Conservation (phyloP, 176 grass and related monocot genomes). For the Oryza punctata region DNA sequence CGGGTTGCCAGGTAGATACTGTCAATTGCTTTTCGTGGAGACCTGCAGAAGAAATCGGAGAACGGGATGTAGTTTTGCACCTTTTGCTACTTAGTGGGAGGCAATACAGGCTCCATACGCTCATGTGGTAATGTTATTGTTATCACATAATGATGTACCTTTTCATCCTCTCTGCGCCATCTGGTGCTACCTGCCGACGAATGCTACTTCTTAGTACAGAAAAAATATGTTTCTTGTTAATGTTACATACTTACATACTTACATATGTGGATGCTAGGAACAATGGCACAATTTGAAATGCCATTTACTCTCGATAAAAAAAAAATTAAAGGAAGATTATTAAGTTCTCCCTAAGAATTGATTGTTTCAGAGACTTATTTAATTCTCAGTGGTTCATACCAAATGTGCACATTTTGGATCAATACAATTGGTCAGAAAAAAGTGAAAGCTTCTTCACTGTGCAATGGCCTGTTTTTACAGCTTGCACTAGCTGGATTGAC, state of each 20-base stretch:
- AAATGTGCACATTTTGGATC: neutral
- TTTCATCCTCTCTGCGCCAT: constrained; percentile 38
- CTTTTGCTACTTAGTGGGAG: constrained; percentile 15
- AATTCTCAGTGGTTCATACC: neutral
- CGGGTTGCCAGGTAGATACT: constrained; percentile 51
- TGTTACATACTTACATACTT: neutral
- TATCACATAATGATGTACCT: constrained; percentile 49
- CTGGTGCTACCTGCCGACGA: constrained; percentile 38
- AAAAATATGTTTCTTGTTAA: neutral
- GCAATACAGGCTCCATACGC: neutral
- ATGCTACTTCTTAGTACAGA: constrained; percentile 14
- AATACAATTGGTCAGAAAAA: neutral
- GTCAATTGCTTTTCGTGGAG: constrained; percentile 49
- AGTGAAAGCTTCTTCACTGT: neutral
- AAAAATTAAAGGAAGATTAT: neutral
- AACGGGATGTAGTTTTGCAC: neutral
- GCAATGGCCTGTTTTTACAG: neutral
- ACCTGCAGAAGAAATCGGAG: constrained; percentile 33
- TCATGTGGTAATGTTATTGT: neutral
- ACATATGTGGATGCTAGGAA: neutral
- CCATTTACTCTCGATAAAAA: neutral
- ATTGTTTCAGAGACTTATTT: neutral
- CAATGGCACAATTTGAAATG: neutral
- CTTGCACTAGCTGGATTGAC: neutral
- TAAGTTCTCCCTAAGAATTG: neutral